A percentile compares a stretch with the other conserved stretches of the same genome.
These are phyloP conservation scores for Xerocomus nothofagi DNA, from an alignment of 1,284 basidiomycete species.

Conservation along the genomic window DNA sequence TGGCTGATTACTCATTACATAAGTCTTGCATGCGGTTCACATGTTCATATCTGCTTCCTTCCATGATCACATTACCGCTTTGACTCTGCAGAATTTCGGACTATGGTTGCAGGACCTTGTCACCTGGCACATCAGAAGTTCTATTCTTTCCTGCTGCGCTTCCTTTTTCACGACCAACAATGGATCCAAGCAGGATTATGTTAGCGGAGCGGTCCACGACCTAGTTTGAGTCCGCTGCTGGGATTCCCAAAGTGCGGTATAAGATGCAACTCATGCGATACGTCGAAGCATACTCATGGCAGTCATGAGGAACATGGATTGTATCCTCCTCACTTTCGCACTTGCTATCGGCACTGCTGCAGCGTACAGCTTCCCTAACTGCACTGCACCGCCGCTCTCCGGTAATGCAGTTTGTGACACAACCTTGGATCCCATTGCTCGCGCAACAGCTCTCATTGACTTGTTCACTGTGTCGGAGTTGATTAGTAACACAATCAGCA, in stretches of 20 bases:
- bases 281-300: neutral
- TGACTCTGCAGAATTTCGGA: too few relatives aligned
- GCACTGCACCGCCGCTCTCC: conserved; percentile 44
- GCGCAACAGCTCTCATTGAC: conserved; percentile 48
- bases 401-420: conserved; percentile 51
- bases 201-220: neutral
- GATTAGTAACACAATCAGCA: conserved; percentile 49
- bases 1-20: too few relatives aligned
- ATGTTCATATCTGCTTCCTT: too few relatives aligned
- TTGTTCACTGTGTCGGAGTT: conserved; percentile 52
- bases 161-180: too few relatives aligned
- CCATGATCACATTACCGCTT: too few relatives aligned
- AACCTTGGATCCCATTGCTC: conserved; percentile 43
- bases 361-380: conserved; percentile 44
- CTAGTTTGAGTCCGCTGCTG: too few relatives aligned
- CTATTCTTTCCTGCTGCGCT: neutral
- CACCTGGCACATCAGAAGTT: neutral
- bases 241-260: neutral
- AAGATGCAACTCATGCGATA: neutral
- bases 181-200: neutral
- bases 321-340: neutral
- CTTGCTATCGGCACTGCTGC: conserved; percentile 2
- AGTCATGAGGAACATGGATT: conserved; percentile 4
- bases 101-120: too few relatives aligned
- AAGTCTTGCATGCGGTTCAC: too few relatives aligned